Evolutionary conservation across 176 grass and related monocot genomes (phyloP).

Genomic region (Avena insularis): DNA sequence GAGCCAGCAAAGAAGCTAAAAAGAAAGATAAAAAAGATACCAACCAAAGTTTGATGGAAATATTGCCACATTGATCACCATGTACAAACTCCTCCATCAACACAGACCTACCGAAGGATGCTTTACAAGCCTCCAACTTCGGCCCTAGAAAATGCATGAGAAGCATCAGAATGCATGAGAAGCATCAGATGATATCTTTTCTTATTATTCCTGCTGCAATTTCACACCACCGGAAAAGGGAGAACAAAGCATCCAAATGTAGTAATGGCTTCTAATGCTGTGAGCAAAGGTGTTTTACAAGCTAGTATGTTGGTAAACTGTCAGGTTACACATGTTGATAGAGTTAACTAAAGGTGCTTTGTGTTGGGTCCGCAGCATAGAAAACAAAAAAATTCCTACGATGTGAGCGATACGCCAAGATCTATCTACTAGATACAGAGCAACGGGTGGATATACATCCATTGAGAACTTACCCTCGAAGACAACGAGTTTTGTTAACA

Average conservation of each 20-base stretch:
- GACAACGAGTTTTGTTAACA: no score
- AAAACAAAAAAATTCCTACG: no score
- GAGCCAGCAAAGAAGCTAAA: conserved; percentile 7
- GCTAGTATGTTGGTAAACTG: conserved; percentile 16
- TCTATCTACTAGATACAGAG: no score
- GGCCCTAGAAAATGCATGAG: conserved; percentile 74
- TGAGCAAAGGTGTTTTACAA: conserved; percentile 21
- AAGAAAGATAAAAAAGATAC: conserved; percentile 33
- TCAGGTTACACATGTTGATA: conserved; percentile 17
- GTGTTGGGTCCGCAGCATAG: no score
- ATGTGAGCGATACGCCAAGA: no score
- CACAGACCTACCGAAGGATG: conserved; percentile 70
- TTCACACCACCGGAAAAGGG: conserved; percentile 34
- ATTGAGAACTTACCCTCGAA: no score
- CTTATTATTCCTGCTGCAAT: conserved; percentile 27
- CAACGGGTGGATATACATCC: no score
- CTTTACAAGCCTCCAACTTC: conserved; percentile 75
- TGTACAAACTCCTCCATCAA: conserved; percentile 62
- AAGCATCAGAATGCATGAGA: conserved; percentile 70
- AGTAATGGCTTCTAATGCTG: conserved; percentile 10
- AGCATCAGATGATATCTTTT: conserved; percentile 50
- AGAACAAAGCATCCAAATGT: conserved; percentile 4
- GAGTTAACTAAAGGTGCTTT: not conserved
- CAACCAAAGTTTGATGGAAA: conserved; percentile 64
- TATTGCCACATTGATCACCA: conserved; percentile 66